Base-by-base conservation (phyloP, 495 filamentous ascomycete species). In the Tuber calosporum region DNA sequence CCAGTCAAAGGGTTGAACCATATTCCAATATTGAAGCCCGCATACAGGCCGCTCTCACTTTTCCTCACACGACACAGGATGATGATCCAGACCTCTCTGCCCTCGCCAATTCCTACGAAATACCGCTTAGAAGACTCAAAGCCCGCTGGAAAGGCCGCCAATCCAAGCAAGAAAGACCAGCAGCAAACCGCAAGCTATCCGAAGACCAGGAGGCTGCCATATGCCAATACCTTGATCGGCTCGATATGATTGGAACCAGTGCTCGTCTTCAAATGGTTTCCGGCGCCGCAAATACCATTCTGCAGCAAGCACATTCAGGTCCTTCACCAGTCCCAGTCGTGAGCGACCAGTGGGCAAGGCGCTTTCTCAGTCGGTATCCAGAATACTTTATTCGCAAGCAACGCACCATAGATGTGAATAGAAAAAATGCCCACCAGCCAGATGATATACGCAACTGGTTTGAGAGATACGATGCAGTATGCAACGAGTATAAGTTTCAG, bases 301-400 rank as follows among this genome's bases (percentile, higher is more conserved):
- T 77, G 1, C 4, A n/a, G 26, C 41, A 38, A 20, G 37, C n/a
- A 20, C 58, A 76, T 76, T 40, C 20, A 19, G 70, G 39, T 42
- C n/a, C 43, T 11, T 22, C 7, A 17, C 43, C 20, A 67, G 69
- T 70, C 58, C 43, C 71, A 20, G 34, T 69, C 5, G 70, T 75
- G 2, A 22, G 67, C 36, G 30, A 73, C 5, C 17, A 79, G 8
- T 80, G 78, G 78, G 30, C 77, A 19, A 40, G 66, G 45, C 20
- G 74, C 40, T 80, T 80, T 67, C 75, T 81, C 34, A 38, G 80
- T 30, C 66, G 66, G 1, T 67, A 81, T 75, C 75, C 79, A 38
- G 75, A 80, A 66, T 80, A 72, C 66, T n/a, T 30, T n/a, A n/a
- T n/a, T n/a, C n/a, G n/a, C n/a, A n/a, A n/a, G n/a, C n/a, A n/a